Conservation (phyloP, 768 basidiomycete species). For the Dictyophora rubrovolvata region DNA sequence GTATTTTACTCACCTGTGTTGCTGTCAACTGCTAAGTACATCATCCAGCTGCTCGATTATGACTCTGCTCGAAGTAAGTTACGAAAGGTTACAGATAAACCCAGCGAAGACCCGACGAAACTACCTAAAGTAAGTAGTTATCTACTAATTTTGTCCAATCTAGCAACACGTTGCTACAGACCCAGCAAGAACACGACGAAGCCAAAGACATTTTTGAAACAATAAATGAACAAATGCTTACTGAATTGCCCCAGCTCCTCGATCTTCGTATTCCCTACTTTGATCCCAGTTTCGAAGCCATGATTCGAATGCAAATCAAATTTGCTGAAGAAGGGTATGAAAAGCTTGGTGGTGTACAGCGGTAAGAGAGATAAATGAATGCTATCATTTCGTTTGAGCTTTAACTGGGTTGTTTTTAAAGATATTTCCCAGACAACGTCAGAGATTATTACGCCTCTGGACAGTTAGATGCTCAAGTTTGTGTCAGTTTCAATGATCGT, state of each 20-base stretch:
- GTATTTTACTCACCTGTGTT: constrained; percentile 27
- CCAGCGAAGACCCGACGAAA: constrained; percentile 86
- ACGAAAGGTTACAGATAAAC: constrained; percentile 85
- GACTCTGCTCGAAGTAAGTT: constrained; percentile 86
- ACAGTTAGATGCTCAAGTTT: constrained; percentile 85
- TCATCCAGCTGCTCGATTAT: constrained; percentile 78
- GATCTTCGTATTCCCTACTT: constrained; percentile 97
- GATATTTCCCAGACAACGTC: constrained; percentile 83
- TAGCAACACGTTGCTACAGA: constrained; percentile 30
- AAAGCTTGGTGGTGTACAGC: constrained; percentile 88
- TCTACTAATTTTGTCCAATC: neutral
- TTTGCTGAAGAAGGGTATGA: constrained; percentile 99
- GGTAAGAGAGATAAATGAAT: constrained; percentile 32
- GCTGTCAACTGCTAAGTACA: neutral
- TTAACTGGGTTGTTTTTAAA: constrained; percentile 18
- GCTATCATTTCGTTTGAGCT: neutral
- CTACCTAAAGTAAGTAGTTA: constrained; percentile 57
- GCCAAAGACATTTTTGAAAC: constrained; percentile 88
- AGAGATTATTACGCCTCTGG: constrained; percentile 97
- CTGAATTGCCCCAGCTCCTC: constrained; percentile 83
- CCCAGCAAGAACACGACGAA: constrained; percentile 94
- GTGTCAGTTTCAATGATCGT: constrained; percentile 8
- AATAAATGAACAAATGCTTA: constrained; percentile 85
- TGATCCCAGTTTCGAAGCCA: constrained; percentile 97
- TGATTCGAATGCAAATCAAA: constrained; percentile 96